Percentiles rank a stretch among this genome's conserved stretches.
phyloP scores from a whole-genome alignment of 208 protist species.

The Acanthamoeba healyi region DNA sequence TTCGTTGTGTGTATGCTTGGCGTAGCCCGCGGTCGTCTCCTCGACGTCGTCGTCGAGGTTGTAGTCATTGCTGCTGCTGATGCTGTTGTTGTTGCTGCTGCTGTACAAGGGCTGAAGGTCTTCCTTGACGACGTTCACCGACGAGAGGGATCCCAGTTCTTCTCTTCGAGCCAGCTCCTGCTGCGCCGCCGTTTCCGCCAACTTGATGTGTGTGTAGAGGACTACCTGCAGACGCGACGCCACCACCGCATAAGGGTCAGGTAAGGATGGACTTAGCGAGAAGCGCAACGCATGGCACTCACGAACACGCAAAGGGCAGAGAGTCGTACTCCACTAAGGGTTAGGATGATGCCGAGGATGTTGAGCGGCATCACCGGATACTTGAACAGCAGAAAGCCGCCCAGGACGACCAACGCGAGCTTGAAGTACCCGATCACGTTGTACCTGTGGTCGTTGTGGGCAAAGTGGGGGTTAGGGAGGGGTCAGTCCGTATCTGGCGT shows the following conservation, averaged over 20 bases:
- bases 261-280: neutral
- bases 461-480: neutral
- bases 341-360: conserved; percentile 43
- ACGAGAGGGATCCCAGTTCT: neutral
- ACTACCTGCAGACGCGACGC: neutral
- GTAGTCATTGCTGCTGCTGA: no score
- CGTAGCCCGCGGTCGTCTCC: no score
- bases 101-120: neutral
- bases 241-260: neutral
- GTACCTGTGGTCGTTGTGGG: neutral
- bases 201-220: conserved; percentile 57
- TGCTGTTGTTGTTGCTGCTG: neutral
- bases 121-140: conserved; percentile 6
- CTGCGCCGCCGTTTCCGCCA: neutral
- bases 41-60: no score
- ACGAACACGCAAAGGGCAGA: neutral
- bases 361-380: conserved; percentile 38
- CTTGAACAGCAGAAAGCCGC: conserved; percentile 90
- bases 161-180: neutral
- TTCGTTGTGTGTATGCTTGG: no score
- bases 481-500: no score
- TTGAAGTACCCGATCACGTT: conserved; percentile 94
- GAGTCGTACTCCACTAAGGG: neutral
- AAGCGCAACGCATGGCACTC: neutral
- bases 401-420: conserved; percentile 87